Evolutionary conservation across 2,329 filamentous ascomycete genomes (phyloP), one percentile per base, ranked within the genome.

Genomic region (Apiospora arundinis): DNA sequence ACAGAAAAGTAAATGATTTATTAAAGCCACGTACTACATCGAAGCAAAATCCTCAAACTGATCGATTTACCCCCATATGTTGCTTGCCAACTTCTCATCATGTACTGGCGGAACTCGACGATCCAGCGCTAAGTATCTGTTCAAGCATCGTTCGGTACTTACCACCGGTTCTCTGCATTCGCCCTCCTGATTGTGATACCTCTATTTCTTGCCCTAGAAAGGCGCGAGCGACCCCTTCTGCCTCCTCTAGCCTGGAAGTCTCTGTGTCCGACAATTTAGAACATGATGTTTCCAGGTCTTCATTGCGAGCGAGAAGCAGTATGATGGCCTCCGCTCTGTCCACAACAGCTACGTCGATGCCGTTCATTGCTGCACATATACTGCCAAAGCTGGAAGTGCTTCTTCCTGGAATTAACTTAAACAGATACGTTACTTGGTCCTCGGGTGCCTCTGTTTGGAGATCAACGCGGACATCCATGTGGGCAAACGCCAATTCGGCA

Each of bases 301-400:
- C 92, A 8, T 94, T 93, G 68, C 87, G 89, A 21, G 90, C 89
- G 45, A 92, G 85, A 21, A 96, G 83, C 8, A 89, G 80, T 28
- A 92, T 89, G 46, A 99, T 86, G 9, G 91, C 88, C 74, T 94
- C 92, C 0, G 95, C 95, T 70, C 95, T 89, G 21, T 92, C 84
- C 8, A 98, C 88, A 12, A 98, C 89, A 6, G 87, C 85, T 23
- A 82, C 78, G 42, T 94, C 91, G 18, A 99, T 90, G 0, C 95
- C 95, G 76, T 97, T 98, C 80, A 97, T 89, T 4, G 91, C 91
- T 40, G 96, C 96, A 78, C 96, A 98, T 81, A 89, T 88, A 40
- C 91, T 93, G 0, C 96, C 96, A 77, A 97, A 97, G 78, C 95
- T 98, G 18, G 93, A 92, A 9, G 85, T 90, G 75, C 92, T 95